Evolutionary conservation across 805 yeast genomes (phyloP), one percentile per base, ranked within the genome.

Genomic region (Yarrowia deformans): DNA sequence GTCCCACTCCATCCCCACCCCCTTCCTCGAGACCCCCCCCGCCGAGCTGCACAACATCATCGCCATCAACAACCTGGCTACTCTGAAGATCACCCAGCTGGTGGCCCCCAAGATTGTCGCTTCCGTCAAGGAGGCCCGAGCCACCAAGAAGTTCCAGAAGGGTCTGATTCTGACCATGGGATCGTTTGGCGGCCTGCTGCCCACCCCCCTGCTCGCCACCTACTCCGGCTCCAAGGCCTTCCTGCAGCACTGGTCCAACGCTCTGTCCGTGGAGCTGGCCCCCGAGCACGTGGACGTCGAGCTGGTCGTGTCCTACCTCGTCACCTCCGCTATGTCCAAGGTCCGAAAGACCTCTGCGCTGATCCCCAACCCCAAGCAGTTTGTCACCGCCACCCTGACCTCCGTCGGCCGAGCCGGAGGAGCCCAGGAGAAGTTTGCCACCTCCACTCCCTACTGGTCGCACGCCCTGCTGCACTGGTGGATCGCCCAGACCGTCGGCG

Each of bases 151-250:
- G 61, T 66, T 66, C 52, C 39, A 67, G 52, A 69, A 77, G 32
- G 97, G 97, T 48, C 84, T 95, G 75, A 86, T 95, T 70, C 82
- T 95, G 74, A 93, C 95, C 39, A 91, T 95, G 97, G 98, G 98
- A 55, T 94, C 98, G 4, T 94, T 95, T 77, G 97, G 97, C 68
- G 99, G 98, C 3, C 84, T 93, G 73, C 83, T 91, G 58, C 98
- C 99, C 69, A 89, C 97, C 13, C 98, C 99, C 29, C 84, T 87
- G 73, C 84, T 95, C 74, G 97, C 98, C 19, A 90, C 93, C 12
- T 95, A 95, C 81, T 90, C 98, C 19, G 99, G 99, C 32, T 92
- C 98, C 58, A 95, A 95, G 82, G 92, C 97, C 8, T 95, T 95
- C 79, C 84, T 95, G 77, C 98, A 95, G 81, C 86, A 88, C 70